These are phyloP conservation scores for Chalciporus chontae DNA, from an alignment of 768 basidiomycete species.

Conservation along the genomic window DNA sequence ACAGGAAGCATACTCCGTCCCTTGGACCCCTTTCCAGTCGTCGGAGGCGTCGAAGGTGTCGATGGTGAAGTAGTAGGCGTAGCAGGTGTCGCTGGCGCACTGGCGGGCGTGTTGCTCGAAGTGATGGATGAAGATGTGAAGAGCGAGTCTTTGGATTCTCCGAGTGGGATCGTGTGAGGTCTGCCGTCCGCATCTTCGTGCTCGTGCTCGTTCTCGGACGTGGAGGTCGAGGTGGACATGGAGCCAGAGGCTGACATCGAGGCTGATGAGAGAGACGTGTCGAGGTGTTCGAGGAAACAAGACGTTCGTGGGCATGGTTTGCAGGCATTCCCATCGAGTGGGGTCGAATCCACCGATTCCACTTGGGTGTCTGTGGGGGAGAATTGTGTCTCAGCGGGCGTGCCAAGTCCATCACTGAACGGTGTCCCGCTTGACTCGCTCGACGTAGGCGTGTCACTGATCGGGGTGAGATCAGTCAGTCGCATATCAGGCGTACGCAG, in stretches of 20 bases:
- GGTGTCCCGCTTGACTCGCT: constrained; percentile 12
- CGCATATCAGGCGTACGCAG: constrained; percentile 13
- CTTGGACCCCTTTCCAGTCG: constrained; percentile 7
- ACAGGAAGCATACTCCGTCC: constrained; percentile 30
- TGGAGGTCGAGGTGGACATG: constrained; percentile 1
- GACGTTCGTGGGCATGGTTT: constrained; percentile 3
- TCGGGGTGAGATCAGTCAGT: constrained; percentile 14
- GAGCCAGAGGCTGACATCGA: constrained; percentile 10
- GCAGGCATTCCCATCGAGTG: constrained; percentile 1
- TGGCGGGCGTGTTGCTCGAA: neutral
- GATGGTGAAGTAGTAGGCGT: constrained; percentile 26
- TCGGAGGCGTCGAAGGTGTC: constrained; percentile 13
- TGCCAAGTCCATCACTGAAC: constrained; percentile 14
- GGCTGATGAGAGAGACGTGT: constrained; percentile 10
- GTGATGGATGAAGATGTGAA: constrained; percentile 26
- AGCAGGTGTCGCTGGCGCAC: constrained; percentile 12
- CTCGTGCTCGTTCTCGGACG: neutral
- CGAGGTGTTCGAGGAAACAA: constrained; percentile 24
- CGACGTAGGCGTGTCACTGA: constrained; percentile 11
- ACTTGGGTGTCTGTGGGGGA: constrained; percentile 7
- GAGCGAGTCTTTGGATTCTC: constrained; percentile 28
- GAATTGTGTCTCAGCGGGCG: constrained; percentile 5
- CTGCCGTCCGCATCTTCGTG: neutral
- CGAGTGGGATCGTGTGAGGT: constrained; percentile 10
- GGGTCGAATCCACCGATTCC: constrained; percentile 11